Evolutionary conservation across 805 yeast genomes (phyloP), one percentile per base, ranked within the genome.

Genomic region (Candida glaebosa): DNA sequence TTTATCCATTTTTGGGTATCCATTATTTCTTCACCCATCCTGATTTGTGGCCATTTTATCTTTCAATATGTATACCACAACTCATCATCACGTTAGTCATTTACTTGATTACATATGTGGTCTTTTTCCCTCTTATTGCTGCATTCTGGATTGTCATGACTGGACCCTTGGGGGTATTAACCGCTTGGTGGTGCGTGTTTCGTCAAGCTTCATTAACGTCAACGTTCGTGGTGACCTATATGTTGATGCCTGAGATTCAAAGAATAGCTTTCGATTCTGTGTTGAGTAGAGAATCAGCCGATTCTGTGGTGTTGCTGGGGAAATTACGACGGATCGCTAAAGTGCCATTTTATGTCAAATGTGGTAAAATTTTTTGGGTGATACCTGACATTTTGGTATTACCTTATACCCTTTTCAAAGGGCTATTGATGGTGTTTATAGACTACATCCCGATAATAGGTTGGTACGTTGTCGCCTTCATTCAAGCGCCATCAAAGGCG

Each of bases 371-470:
- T 39, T 17, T 71, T 24, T 58, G 61, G 41, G 41, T 56, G 3
- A 37, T 69, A 9, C 79, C 81, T 0, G 49, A 51, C 35, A 51
- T 31, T 36, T 46, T 69, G 17, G 44, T 69, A 1, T 66, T 76
- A 17, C 76, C 78, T 0, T 54, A 57, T 22, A 67, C 77, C 60
- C 38, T 75, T 0, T 14, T 59, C 5, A 64, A 71, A 40, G 63
- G 70, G 2, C 1, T 69, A 0, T 12, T 66, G 0, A 57, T 68
- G 16, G 49, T 76, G 14, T 12, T 65, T 0, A 52, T 81, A 9
- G 71, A 74, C 22, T 57, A 70, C 39, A 65, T 83, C 10, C 89
- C 89, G 0, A 31, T 81, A 5, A 15, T 77, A 4, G 89, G 89
- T 0, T 84, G 86, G 0, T n/a, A 73, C 4, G 18, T 78, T 6